phyloP scores from a whole-genome alignment of 1,139 yeast species.

The Lodderomyces parapsilosis region DNA sequence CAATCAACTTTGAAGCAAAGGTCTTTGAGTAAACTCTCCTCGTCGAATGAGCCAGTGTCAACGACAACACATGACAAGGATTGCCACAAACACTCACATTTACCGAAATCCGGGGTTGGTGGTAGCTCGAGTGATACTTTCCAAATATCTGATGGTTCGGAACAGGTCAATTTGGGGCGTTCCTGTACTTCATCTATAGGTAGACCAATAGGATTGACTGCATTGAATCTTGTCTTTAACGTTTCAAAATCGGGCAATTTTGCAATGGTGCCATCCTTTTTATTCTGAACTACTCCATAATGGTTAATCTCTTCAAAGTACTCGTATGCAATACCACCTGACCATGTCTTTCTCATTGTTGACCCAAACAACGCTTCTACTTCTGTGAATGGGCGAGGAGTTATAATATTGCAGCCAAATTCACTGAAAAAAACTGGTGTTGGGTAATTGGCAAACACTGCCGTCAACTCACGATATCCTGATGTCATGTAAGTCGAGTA shows the following conservation, averaged over 20 bases:
- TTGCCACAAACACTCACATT: conserved; percentile 57
- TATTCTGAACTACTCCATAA: conserved; percentile 33
- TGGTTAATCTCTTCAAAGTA: conserved; percentile 36
- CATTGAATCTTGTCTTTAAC: conserved; percentile 30
- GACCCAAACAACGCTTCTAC: conserved; percentile 37
- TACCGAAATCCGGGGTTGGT: conserved; percentile 49
- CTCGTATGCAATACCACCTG: conserved; percentile 43
- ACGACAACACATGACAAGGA: conserved; percentile 49
- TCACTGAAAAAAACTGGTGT: conserved; percentile 63
- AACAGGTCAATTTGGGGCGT: conserved; percentile 4
- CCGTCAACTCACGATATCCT: conserved; percentile 56
- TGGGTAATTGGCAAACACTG: conserved; percentile 44
- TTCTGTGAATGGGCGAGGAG: conserved; percentile 59
- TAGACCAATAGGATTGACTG: conserved; percentile 23
- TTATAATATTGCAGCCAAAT: conserved; percentile 55
- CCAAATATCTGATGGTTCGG: conserved; percentile 28
- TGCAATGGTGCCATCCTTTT: conserved; percentile 28
- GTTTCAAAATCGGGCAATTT: conserved; percentile 44
- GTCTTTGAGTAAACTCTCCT: conserved; percentile 37
- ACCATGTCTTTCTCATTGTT: conserved; percentile 39
- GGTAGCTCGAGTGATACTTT: conserved; percentile 48
- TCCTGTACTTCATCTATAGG: conserved; percentile 8
- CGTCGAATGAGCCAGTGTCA: conserved; percentile 27
- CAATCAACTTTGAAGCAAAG: conserved; percentile 55
- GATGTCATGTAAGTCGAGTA: conserved; percentile 55